These are phyloP conservation scores for Penicillium cataractarum DNA, from an alignment of 495 filamentous ascomycete genomes.

Conservation along the genomic window DNA sequence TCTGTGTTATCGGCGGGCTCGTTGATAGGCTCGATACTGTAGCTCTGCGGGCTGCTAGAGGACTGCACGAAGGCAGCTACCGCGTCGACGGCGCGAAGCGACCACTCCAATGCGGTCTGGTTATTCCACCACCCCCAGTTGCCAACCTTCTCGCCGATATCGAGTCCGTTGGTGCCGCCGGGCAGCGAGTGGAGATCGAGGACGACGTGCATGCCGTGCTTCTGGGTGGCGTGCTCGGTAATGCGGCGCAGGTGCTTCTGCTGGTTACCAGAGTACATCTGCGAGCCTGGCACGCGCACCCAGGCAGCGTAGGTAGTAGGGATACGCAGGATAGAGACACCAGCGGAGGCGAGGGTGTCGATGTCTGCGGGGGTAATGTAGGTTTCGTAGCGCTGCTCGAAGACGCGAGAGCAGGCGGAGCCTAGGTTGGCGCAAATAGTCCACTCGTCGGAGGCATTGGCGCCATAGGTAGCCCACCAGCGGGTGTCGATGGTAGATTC, in stretches of 20 bases:
- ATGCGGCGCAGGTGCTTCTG: conserved; percentile 30
- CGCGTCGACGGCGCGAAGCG: conserved; percentile 31
- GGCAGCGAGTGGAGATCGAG: conserved; percentile 39
- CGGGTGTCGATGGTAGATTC: conserved; percentile 36
- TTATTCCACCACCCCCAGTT: conserved; percentile 38
- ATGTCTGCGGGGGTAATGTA: conserved; percentile 36
- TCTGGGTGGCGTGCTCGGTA: conserved; percentile 31
- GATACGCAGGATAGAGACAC: conserved; percentile 35
- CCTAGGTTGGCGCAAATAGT: conserved; percentile 33
- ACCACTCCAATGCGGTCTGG: conserved; percentile 31
- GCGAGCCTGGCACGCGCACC: conserved; percentile 35
- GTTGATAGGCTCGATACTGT: conserved; percentile 35
- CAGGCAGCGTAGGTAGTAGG: conserved; percentile 35
- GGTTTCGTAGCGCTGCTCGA: conserved; percentile 36
- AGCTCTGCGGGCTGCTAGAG: conserved; percentile 30
- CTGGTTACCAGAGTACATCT: conserved; percentile 36
- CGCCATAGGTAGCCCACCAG: conserved; percentile 31
- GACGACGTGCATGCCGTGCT: conserved; percentile 37
- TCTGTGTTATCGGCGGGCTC: conserved; percentile 35
- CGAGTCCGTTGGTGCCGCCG: conserved; percentile 33
- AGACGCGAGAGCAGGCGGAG: conserved; percentile 21
- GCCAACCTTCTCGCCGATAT: conserved; percentile 34
- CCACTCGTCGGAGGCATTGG: conserved; percentile 36
- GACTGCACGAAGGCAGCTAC: conserved; percentile 30
- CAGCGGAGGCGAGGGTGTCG: conserved; percentile 29